These are phyloP conservation scores for Aspergillus terreus DNA, from an alignment of 2,329 filamentous ascomycete species.

Conservation along the genomic window DNA sequence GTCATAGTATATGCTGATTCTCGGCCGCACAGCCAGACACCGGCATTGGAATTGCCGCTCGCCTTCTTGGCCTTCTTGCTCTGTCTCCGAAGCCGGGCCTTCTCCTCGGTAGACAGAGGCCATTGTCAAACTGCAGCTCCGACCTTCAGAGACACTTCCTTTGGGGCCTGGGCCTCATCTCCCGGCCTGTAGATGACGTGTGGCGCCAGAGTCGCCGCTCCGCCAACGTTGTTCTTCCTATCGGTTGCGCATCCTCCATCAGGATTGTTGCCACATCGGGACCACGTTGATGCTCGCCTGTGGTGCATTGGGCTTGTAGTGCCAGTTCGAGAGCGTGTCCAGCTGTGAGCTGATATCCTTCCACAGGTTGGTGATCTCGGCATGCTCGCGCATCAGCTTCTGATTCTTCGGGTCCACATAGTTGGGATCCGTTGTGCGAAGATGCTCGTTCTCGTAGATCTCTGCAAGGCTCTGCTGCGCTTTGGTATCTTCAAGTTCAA, in stretches of 20 bases:
- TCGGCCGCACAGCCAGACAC: slow-evolving; percentile 43
- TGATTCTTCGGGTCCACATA: slow-evolving; percentile 80
- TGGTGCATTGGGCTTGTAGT: slow-evolving; percentile 87
- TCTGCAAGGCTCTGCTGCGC: slow-evolving; percentile 84
- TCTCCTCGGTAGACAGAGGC: too few relatives aligned
- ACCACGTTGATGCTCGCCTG: slow-evolving; percentile 82
- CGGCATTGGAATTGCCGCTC: slow-evolving; percentile 46
- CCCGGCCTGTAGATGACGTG: slow-evolving; percentile 91
- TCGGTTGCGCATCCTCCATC: slow-evolving; percentile 94
- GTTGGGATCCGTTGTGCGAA: slow-evolving; percentile 71
- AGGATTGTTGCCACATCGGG: slow-evolving; percentile 82
- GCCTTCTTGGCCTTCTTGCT: slow-evolving; percentile 79
- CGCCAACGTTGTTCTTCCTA: slow-evolving; percentile 64
- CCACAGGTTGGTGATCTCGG: slow-evolving; percentile 80
- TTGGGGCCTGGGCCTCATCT: slow-evolving; percentile 57
- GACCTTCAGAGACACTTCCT: slow-evolving; percentile 73
- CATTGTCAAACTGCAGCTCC: slow-evolving; percentile 73
- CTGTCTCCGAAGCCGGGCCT: slow-evolving; percentile 68
- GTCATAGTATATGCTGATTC: too few relatives aligned
- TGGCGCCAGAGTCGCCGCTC: slow-evolving; percentile 72
- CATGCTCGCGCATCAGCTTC: slow-evolving; percentile 75
- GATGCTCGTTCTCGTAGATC: slow-evolving; percentile 89
- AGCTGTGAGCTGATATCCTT: slow-evolving; percentile 73
- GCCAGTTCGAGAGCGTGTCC: slow-evolving; percentile 86
- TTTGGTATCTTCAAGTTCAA: slow-evolving; percentile 84